Evolutionary conservation across 805 yeast genomes (phyloP), one percentile per base, ranked within the genome.

Genomic region (Pichia gijzeniarum): DNA sequence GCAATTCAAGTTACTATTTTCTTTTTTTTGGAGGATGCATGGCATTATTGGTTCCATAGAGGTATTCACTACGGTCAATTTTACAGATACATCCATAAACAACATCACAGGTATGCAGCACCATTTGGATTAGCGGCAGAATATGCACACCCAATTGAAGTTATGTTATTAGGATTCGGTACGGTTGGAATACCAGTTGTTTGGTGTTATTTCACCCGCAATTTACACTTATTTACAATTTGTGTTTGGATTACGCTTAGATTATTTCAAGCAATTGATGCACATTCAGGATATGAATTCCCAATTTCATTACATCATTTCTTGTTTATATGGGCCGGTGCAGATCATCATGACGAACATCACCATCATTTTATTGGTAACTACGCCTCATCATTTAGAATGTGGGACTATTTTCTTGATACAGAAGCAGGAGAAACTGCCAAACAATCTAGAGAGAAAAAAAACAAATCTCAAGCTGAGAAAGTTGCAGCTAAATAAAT

Each of bases 11-110:
- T 90, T 47, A 73, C 77, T 17, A 56, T 87, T 14, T 87, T 91
- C 69, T 91, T 91, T 64, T 74, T 86, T 37, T 65, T 85, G 52
- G 99, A 91, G 69, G 99, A 91, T 63, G 72, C 86, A 52, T 93
- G 97, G 98, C 99, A 91, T 68, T 91, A 91, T 73, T 85, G 93
- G 85, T 82, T 85, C 63, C 99, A 91, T 68, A 80, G 98, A 59
- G 75, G 82, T 33, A 80, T 91, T 66, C 99, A 91, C 66, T 77
- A 80, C 63, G 95, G 95, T 44, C 74, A 79, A 50, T 85, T 93
- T 64, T 91, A 91, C 78, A 88, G 85, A 70, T 78, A 82, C 65
- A 87, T 91, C 57, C 99, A 91, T 74, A 91, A 91, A 71, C 96
- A 89, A 73, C 99, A 91, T 68, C 99, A 91, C 71, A 82, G 90